A percentile compares a stretch with the other conserved stretches of the same genome.
phyloP scores from a whole-genome alignment of 441 rosid genomes.

The Brassica balearica region DNA sequence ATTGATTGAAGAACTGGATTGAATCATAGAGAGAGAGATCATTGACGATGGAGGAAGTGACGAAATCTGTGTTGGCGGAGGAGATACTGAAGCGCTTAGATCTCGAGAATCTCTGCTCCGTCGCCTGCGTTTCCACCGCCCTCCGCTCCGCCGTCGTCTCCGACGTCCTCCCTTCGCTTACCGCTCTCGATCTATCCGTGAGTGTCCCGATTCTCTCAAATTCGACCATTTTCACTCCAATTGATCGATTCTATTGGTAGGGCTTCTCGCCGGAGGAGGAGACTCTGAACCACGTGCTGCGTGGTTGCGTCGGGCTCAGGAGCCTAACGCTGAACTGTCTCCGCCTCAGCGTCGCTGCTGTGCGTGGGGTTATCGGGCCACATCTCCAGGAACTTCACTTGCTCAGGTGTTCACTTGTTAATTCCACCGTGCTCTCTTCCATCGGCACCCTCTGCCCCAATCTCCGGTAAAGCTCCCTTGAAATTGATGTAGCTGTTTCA shows the following conservation, averaged over 20 bases:
- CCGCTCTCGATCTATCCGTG: conserved; percentile 57
- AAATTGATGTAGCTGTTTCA: not conserved
- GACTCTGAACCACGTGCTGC: conserved; percentile 47
- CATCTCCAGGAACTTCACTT: conserved; percentile 55
- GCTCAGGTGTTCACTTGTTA: conserved; percentile 50
- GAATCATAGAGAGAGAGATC: not conserved
- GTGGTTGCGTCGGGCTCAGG: conserved; percentile 42
- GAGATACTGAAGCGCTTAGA: conserved; percentile 59
- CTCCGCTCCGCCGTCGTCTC: conserved; percentile 55
- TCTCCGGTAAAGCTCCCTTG: conserved; percentile 52
- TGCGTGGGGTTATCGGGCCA: conserved; percentile 45
- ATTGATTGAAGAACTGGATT: not conserved
- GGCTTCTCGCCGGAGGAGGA: conserved; percentile 52
- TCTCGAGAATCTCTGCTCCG: conserved; percentile 55
- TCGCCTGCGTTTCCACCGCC: conserved; percentile 56
- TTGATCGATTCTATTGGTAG: conserved; percentile 39
- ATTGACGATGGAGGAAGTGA: conserved; percentile 39
- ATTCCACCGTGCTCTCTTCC: conserved; percentile 47
- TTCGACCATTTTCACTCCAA: not conserved
- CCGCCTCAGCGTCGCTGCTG: conserved; percentile 49
- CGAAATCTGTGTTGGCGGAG: conserved; percentile 43
- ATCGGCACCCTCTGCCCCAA: conserved; percentile 56
- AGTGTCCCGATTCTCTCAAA: not conserved
- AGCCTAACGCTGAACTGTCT: conserved; percentile 58
- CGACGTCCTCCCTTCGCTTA: conserved; percentile 49